Conservation (phyloP, 768 basidiomycete species). For the Suillus occidentalis region DNA sequence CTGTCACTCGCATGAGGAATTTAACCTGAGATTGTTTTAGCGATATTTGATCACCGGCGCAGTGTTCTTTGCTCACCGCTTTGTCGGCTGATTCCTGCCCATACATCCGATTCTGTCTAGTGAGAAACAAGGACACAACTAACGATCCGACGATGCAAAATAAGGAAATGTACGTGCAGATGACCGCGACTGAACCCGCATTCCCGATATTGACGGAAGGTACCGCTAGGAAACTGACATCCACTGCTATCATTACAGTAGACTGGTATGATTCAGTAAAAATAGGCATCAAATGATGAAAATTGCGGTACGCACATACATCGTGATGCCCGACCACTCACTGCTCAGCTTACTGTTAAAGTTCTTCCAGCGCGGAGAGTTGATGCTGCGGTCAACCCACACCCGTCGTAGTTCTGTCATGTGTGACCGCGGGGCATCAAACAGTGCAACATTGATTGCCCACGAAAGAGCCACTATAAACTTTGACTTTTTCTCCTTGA, state of each 20-base stretch:
- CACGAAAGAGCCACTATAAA: slow-evolving; percentile 9
- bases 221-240: slow-evolving; percentile 54
- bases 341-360: slow-evolving; percentile 42
- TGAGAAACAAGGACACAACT: slow-evolving; percentile 35
- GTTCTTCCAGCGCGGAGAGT: slow-evolving; percentile 37
- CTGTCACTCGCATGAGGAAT: slow-evolving; percentile 8
- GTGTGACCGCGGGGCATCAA: slow-evolving; percentile 46
- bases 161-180: slow-evolving; percentile 36
- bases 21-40: slow-evolving; percentile 2
- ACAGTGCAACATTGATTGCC: slow-evolving; percentile 25
- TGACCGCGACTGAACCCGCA: slow-evolving; percentile 4
- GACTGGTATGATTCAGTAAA: slow-evolving; percentile 29
- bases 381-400: slow-evolving; percentile 45
- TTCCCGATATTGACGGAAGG: slow-evolving; percentile 34
- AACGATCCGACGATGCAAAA: slow-evolving; percentile 35
- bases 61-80: slow-evolving; percentile 25
- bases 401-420: slow-evolving; percentile 39
- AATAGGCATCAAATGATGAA: not conserved
- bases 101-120: slow-evolving; percentile 35
- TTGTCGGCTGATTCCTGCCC: slow-evolving; percentile 21
- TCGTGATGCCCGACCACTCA: slow-evolving; percentile 50
- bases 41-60: not conserved
- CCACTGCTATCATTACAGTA: slow-evolving; percentile 51
- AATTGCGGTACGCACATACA: slow-evolving; percentile 38
- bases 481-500: not conserved